phyloP scores from a whole-genome alignment of 2,329 filamentous ascomycete species.

The Grosmannia serpens region DNA sequence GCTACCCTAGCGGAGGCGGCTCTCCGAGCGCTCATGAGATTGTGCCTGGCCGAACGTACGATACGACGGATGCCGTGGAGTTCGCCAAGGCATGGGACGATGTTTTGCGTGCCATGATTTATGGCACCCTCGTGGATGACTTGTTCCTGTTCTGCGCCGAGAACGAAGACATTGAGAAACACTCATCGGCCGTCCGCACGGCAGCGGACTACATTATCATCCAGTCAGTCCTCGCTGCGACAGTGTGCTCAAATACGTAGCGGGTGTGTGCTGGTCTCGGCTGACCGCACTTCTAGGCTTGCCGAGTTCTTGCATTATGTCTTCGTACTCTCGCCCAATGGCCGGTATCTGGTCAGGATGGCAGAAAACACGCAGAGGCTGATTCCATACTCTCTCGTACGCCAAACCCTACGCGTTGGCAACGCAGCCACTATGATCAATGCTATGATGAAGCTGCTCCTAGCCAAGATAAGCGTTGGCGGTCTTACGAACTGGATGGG shows the following conservation, averaged over 20 bases:
- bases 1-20: slow-evolving; percentile 27
- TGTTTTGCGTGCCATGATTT: slow-evolving; percentile 52
- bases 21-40: neutral
- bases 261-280: neutral
- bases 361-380: slow-evolving; percentile 59
- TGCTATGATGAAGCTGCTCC: slow-evolving; percentile 57
- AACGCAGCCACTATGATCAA: slow-evolving; percentile 77
- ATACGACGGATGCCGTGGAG: slow-evolving; percentile 46
- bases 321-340: slow-evolving; percentile 62
- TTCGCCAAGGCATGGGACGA: slow-evolving; percentile 55
- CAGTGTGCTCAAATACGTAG: neutral
- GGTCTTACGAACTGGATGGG: slow-evolving; percentile 72
- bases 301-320: slow-evolving; percentile 65
- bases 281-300: slow-evolving; percentile 33
- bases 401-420: slow-evolving; percentile 62
- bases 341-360: slow-evolving; percentile 60
- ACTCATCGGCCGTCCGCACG: slow-evolving; percentile 49
- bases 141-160: slow-evolving; percentile 49
- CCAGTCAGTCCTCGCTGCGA: slow-evolving; percentile 35
- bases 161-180: slow-evolving; percentile 51
- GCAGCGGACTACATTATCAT: slow-evolving; percentile 56
- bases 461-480: slow-evolving; percentile 67
- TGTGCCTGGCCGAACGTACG: slow-evolving; percentile 29
- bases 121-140: slow-evolving; percentile 55
- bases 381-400: slow-evolving; percentile 59